Evolutionary conservation across 2,329 filamentous ascomycete species (phyloP), one percentile per base, ranked within the genome.

Genomic region (Albifimbria verrucaria): DNA sequence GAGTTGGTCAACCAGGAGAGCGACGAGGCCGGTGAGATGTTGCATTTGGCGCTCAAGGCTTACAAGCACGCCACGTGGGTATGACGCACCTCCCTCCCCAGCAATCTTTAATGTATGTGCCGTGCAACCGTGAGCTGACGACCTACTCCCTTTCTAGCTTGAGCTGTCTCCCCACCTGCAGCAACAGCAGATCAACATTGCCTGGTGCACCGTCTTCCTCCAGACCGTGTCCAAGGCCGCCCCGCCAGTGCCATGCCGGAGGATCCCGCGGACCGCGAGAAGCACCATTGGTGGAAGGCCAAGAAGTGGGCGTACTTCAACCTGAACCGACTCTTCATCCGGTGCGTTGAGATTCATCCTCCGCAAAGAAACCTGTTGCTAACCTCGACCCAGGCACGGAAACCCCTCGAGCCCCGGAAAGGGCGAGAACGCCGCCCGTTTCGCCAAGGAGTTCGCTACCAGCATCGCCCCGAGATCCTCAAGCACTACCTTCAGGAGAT

Each of bases 271-370:
- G 93, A 97, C 67, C 85, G 94, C 53, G 94, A 97, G 72, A 83
- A 88, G 64, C 92, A 96, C 68, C 92, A 97, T 71, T 99, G 94
- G 93, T 99, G 93, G 93, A 99, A 97, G 78, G 90, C 92, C 58
- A 97, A 97, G 86, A 99, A 99, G 74, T 97, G 94, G 94, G 89
- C 93, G 15, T 99, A 97, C 72, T 96, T 94, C 66, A 97, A 97
- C 72, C 75, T 99, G 62, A 99, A 99, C 76, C 85, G 94, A 57
- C 83, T 99, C 18, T 99, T 94, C 67, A 92, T 97, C 62, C 84
- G 91, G 89, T 93, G 75, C 56, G 80, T 57, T 23, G 23, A 18
- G n/a, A 17, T 11, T 48, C 2, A 12, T 46, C n/a, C n/a, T n/a
- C n/a, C n/a, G n/a, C n/a, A n/a, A n/a, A n/a, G 10, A 10, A 17